phyloP scores from a whole-genome alignment of 2,329 filamentous ascomycete species.

The Rasamsonia emersonii region DNA sequence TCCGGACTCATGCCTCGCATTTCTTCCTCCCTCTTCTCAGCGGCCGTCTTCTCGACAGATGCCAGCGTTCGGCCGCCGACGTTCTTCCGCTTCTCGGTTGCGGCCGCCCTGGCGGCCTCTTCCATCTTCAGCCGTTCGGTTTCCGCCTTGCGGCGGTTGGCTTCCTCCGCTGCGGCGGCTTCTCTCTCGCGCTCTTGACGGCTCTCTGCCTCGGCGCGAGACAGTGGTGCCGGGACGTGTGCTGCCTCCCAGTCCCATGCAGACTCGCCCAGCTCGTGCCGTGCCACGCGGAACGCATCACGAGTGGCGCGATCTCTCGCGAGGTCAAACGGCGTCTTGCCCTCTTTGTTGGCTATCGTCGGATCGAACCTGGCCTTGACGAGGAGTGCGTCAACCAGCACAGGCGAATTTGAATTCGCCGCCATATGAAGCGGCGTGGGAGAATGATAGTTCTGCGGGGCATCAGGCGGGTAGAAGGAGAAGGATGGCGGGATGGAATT shows the following conservation, averaged over 20 bases:
- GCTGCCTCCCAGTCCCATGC: slow-evolving; percentile 72
- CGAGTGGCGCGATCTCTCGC: slow-evolving; percentile 76
- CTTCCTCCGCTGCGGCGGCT: slow-evolving; percentile 60
- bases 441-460: slow-evolving; percentile 65
- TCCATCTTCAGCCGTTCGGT: slow-evolving; percentile 63
- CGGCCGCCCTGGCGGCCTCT: slow-evolving; percentile 36
- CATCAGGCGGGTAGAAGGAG: slow-evolving; percentile 60
- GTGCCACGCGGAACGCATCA: slow-evolving; percentile 84
- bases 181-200: slow-evolving; percentile 62
- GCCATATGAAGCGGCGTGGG: slow-evolving; percentile 80
- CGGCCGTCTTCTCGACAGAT: slow-evolving; percentile 59
- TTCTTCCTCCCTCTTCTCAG: slow-evolving; percentile 78
- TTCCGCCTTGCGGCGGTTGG: slow-evolving; percentile 62
- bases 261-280: slow-evolving; percentile 68
- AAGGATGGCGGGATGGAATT: slow-evolving; percentile 67
- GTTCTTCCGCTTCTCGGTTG: slow-evolving; percentile 42
- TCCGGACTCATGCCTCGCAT: slow-evolving; percentile 77
- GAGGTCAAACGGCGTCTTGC: slow-evolving; percentile 79
- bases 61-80: slow-evolving; percentile 48
- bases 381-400: slow-evolving; percentile 69
- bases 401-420: slow-evolving; percentile 67
- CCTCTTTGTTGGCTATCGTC: slow-evolving; percentile 59
- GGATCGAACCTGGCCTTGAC: slow-evolving; percentile 69
- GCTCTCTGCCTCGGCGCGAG: slow-evolving; percentile 60
- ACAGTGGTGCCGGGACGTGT: slow-evolving; percentile 62